A percentile compares a stretch with the other conserved stretches of the same genome.
These are phyloP conservation scores for Teratosphaeria pseudoeucalypti DNA, from an alignment of 2,329 filamentous ascomycete genomes.

Conservation along the genomic window DNA sequence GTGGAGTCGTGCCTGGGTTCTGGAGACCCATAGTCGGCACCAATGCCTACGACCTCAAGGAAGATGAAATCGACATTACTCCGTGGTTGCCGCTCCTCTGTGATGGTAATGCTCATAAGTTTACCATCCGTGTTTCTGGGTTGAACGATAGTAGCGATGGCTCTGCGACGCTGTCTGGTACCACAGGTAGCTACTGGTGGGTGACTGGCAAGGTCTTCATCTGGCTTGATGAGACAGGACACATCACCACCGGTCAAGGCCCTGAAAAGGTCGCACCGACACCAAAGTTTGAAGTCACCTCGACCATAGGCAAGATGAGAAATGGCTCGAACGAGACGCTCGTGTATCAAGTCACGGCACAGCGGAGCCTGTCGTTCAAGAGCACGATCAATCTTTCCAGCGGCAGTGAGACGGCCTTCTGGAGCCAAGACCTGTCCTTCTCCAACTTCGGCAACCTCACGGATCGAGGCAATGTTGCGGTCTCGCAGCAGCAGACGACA, in stretches of 20 bases:
- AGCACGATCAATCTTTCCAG: conserved; percentile 43
- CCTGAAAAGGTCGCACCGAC: conserved; percentile 27
- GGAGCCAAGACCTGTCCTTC: conserved; percentile 50
- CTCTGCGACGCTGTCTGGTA: conserved; percentile 40
- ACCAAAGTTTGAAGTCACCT: conserved; percentile 43
- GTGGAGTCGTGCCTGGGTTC: conserved; percentile 64
- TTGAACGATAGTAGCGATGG: conserved; percentile 47
- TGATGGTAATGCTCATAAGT: conserved; percentile 54
- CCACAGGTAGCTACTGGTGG: conserved; percentile 59
- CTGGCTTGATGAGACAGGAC: conserved; percentile 50
- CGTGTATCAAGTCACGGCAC: conserved; percentile 45
- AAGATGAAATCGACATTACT: conserved; percentile 74
- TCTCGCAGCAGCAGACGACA: conserved; percentile 40
- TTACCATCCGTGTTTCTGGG: conserved; percentile 58
- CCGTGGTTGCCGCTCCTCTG: conserved; percentile 62
- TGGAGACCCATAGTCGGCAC: conserved; percentile 71
- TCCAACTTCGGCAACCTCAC: conserved; percentile 46
- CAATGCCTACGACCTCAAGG: conserved; percentile 66
- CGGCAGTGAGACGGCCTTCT: conserved; percentile 35
- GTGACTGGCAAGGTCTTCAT: conserved; percentile 71
- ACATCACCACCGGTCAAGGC: conserved; percentile 42
- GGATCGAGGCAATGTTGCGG: conserved; percentile 46
- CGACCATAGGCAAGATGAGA: conserved; percentile 33
- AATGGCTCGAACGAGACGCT: conserved; percentile 48
- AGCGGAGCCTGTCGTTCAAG: conserved; percentile 44